A percentile compares a stretch with the other conserved stretches of the same genome.
These are phyloP conservation scores for Sporopachydermia lactativora DNA, from an alignment of 805 yeast genomes.

Conservation along the genomic window DNA sequence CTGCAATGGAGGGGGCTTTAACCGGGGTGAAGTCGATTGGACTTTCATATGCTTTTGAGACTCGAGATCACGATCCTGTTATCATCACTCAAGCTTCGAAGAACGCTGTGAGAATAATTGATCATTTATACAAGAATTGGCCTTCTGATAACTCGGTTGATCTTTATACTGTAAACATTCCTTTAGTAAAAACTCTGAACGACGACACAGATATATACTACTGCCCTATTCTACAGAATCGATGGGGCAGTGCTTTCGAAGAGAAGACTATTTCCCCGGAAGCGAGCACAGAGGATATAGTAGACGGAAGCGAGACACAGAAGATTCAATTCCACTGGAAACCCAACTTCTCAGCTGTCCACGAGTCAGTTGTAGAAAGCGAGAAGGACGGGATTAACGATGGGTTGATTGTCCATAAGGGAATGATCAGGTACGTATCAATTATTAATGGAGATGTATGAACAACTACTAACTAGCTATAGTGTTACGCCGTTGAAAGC, in stretches of 20 bases:
- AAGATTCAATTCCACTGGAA: slow-evolving; percentile 57
- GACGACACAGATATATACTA: slow-evolving; percentile 47
- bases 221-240: slow-evolving; percentile 71
- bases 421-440: slow-evolving; percentile 40
- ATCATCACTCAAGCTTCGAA: slow-evolving; percentile 51
- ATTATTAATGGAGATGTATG: slow-evolving; percentile 2
- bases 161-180: slow-evolving; percentile 73
- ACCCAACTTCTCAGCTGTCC: slow-evolving; percentile 66
- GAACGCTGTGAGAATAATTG: slow-evolving; percentile 48
- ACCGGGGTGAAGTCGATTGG: slow-evolving; percentile 60
- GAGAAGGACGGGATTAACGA: slow-evolving; percentile 37
- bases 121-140: slow-evolving; percentile 49
- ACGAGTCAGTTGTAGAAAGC: slow-evolving; percentile 31
- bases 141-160: slow-evolving; percentile 34
- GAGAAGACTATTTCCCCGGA: slow-evolving; percentile 6
- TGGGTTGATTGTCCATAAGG: slow-evolving; percentile 53
- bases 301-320: slow-evolving; percentile 17
- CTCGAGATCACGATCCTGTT: slow-evolving; percentile 32
- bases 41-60: slow-evolving; percentile 68
- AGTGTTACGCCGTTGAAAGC: slow-evolving; percentile 65
- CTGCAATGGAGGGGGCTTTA: slow-evolving; percentile 84
- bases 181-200: slow-evolving; percentile 43
- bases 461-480: slow-evolving; percentile 9
- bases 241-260: slow-evolving; percentile 59
- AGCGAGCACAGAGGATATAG: slow-evolving; percentile 12